phyloP scores from a whole-genome alignment of 2,329 filamentous ascomycete species.

The Thielaviopsis ethacetica region DNA sequence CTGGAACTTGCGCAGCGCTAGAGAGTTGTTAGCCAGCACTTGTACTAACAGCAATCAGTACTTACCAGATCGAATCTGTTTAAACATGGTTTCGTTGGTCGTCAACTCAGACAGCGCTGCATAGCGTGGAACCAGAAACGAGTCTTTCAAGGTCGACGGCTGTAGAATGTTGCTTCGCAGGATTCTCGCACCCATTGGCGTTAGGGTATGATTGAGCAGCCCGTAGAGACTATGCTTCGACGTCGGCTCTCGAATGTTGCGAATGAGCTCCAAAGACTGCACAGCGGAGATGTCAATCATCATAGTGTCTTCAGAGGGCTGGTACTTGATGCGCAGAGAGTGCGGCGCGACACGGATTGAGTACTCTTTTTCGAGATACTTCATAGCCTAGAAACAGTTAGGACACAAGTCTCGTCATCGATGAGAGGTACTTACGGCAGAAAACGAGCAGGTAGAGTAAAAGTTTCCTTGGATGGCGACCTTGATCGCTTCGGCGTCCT shows the following conservation, averaged over 20 bases:
- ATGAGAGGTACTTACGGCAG: conserved; percentile 44
- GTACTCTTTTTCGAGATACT: conserved; percentile 60
- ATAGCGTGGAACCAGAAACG: conserved; percentile 55
- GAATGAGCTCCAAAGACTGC: conserved; percentile 72
- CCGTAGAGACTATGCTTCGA: conserved; percentile 76
- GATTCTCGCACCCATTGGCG: conserved; percentile 75
- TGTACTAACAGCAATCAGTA: not conserved
- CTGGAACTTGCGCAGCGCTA: conserved; percentile 33
- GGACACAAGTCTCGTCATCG: not conserved
- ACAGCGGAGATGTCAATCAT: conserved; percentile 88
- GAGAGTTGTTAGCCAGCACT: not conserved
- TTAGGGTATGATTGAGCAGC: conserved; percentile 67
- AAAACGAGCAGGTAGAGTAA: conserved; percentile 70
- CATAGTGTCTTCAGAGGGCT: conserved; percentile 83
- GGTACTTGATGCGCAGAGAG: conserved; percentile 71
- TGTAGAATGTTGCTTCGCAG: conserved; percentile 78
- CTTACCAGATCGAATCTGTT: conserved; percentile 51
- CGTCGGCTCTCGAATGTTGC: conserved; percentile 63
- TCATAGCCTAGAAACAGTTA: conserved; percentile 44
- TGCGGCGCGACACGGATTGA: conserved; percentile 55
- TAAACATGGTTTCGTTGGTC: conserved; percentile 72
- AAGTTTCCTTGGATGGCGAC: conserved; percentile 69
- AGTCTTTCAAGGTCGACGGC: conserved; percentile 53
- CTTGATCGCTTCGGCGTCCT: conserved; percentile 69
- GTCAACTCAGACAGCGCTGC: conserved; percentile 73